Conservation (phyloP, 2,329 filamentous ascomycete species). For the Neonectria neomacrospora region DNA sequence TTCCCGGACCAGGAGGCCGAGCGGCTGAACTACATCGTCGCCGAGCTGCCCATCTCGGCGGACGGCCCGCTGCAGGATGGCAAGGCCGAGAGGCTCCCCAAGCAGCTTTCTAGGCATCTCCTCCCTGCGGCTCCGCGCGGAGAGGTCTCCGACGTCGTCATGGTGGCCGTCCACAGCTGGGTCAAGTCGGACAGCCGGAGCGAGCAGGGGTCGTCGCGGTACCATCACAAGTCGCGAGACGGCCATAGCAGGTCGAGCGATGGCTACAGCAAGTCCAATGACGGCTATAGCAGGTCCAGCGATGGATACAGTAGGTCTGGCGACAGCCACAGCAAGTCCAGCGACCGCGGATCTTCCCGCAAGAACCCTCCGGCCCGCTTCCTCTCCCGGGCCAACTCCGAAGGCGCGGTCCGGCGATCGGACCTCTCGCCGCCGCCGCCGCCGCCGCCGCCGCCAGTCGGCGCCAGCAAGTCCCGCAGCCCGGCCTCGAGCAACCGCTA, state of each 20-base stretch:
- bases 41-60: constrained; percentile 74
- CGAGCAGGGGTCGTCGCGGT: constrained; percentile 33
- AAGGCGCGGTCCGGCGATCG: constrained; percentile 29
- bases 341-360: constrained; percentile 29
- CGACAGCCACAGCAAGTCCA: constrained; percentile 16
- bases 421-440: constrained; percentile 31
- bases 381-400: constrained; percentile 31
- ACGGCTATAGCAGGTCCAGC: no score
- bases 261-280: background rate
- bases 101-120: constrained; percentile 78
- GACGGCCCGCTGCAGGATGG: constrained; percentile 68
- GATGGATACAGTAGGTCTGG: no score
- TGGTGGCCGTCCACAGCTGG: constrained; percentile 66
- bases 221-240: constrained; percentile 35
- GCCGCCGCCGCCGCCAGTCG: constrained; percentile 23
- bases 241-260: constrained; percentile 13
- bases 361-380: constrained; percentile 30
- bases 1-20: constrained; percentile 80
- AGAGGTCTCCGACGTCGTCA: constrained; percentile 68
- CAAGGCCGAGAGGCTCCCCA: constrained; percentile 78
- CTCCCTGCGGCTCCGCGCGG: constrained; percentile 71
- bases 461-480: constrained; percentile 31
- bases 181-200: constrained; percentile 28
- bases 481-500: constrained; percentile 36
- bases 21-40: constrained; percentile 74